A percentile compares a stretch with the other conserved stretches of the same genome.
Evolutionary conservation across 2,329 filamentous ascomycete species (phyloP).

Genomic region (Aspergillus caelatus): DNA sequence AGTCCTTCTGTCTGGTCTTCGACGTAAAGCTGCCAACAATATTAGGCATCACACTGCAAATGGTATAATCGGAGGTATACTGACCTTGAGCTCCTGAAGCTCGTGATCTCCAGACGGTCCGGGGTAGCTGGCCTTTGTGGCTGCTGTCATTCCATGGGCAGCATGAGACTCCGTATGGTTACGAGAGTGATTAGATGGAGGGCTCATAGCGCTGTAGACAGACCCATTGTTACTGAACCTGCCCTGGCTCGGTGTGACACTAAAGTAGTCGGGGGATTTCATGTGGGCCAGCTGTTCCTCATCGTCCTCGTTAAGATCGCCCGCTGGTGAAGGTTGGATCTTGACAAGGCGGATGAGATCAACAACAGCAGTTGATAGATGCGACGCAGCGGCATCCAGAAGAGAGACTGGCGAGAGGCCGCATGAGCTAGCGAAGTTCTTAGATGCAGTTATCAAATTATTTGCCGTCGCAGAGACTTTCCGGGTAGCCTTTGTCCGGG

Average conservation of each 20-base stretch:
- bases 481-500: conserved; percentile 72
- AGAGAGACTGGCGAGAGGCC: conserved; percentile 92
- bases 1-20: conserved; percentile 80
- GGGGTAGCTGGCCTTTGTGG: conserved; percentile 44
- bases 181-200: conserved; percentile 53
- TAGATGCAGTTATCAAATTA: conserved; percentile 90
- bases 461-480: conserved; percentile 92
- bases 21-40: conserved; percentile 65
- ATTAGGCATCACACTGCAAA: conserved; percentile 17
- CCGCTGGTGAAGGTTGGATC: conserved; percentile 73
- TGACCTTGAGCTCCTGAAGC: conserved; percentile 65
- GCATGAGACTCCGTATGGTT: conserved; percentile 36
- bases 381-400: conserved; percentile 88
- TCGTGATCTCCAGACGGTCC: conserved; percentile 49
- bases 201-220: conserved; percentile 73
- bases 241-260: conserved; percentile 54
- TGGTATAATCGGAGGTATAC: conserved; percentile 8
- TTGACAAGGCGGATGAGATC: conserved; percentile 84
- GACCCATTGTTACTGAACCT: conserved; percentile 69
- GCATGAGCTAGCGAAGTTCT: conserved; percentile 81
- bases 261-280: conserved; percentile 70
- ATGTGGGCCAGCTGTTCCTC: conserved; percentile 66
- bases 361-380: conserved; percentile 82
- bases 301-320: conserved; percentile 76
- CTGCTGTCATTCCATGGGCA: conserved; percentile 32